phyloP scores from a whole-genome alignment of 192 early-diverging fungal species.

The Dispira parvispora region DNA sequence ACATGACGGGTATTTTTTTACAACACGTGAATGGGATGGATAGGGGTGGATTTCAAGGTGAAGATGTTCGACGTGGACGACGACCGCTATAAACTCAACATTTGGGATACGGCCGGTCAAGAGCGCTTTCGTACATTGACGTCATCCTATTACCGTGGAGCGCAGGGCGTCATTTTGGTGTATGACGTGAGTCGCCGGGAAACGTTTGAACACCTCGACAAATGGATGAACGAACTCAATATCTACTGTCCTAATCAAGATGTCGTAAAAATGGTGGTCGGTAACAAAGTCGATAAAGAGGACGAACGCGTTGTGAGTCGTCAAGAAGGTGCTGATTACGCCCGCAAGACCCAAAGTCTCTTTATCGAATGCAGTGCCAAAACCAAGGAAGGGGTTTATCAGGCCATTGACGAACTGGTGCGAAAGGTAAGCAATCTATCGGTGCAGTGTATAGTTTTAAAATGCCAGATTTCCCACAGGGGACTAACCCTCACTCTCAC shows the following conservation, averaged over 20 bases:
- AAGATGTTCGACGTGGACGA: conserved; percentile 71
- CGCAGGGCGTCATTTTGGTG: conserved; percentile 94
- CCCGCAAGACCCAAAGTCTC: conserved; percentile 71
- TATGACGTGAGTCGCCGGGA: conserved; percentile 93
- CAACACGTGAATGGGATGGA: not conserved
- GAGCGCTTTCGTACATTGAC: conserved; percentile 96
- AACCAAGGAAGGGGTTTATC: conserved; percentile 76
- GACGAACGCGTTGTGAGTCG: conserved; percentile 50
- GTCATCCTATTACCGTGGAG: conserved; percentile 93
- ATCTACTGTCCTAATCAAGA: conserved; percentile 76
- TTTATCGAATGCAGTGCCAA: conserved; percentile 97
- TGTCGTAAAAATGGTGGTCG: conserved; percentile 94
- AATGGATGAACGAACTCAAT: conserved; percentile 92
- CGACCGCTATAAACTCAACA: conserved; percentile 87
- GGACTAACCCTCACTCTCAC: not conserved
- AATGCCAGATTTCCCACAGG: not conserved
- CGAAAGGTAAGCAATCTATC: conserved; percentile 43
- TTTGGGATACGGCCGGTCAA: conserved; percentile 99
- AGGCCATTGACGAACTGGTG: conserved; percentile 90
- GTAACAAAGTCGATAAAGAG: conserved; percentile 93
- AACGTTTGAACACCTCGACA: conserved; percentile 80
- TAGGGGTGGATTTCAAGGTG: conserved; percentile 97
- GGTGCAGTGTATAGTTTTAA: not conserved
- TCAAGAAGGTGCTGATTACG: conserved; percentile 85
- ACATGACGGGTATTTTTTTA: too few species aligned